Evolutionary conservation across 2,329 filamentous ascomycete genomes (phyloP).

Genomic region (Lomentospora prolificans): DNA sequence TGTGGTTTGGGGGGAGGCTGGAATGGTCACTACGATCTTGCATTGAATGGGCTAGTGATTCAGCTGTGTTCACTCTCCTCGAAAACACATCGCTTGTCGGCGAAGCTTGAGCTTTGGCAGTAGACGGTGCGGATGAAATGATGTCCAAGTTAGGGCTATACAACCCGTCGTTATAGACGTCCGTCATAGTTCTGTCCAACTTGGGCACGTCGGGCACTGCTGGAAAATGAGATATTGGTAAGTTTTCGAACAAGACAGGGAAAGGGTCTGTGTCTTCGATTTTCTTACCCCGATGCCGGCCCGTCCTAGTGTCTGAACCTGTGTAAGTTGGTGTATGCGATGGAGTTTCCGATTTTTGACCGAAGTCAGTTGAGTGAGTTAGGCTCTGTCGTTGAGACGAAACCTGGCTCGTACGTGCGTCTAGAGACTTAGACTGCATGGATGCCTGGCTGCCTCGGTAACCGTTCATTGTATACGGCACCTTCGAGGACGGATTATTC

Average conservation of each 20-base stretch:
- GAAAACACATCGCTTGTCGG: conserved; percentile 54
- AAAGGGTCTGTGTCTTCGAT: background rate
- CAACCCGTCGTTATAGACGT: conserved; percentile 74
- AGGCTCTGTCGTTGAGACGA: background rate
- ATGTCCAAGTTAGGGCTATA: conserved; percentile 62
- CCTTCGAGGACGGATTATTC: conserved; percentile 33
- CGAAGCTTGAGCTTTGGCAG: conserved; percentile 32
- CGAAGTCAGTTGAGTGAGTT: too few species aligned
- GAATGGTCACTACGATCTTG: background rate
- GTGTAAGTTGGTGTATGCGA: background rate
- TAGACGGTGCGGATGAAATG: conserved; percentile 36
- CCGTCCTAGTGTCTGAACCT: background rate
- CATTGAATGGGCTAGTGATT: background rate
- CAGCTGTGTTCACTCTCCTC: conserved; percentile 65
- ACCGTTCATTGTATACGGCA: conserved; percentile 31
- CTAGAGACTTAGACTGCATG: background rate
- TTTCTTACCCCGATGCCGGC: background rate
- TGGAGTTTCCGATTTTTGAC: background rate
- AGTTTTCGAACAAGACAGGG: background rate
- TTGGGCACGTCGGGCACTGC: conserved; percentile 48
- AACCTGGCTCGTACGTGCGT: background rate
- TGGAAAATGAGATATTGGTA: background rate
- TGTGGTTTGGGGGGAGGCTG: background rate
- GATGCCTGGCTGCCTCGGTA: background rate
- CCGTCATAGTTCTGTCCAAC: conserved; percentile 76